Conservation (phyloP, 2,329 filamentous ascomycete genomes). For the Allantophomopsis lycopodina region DNA sequence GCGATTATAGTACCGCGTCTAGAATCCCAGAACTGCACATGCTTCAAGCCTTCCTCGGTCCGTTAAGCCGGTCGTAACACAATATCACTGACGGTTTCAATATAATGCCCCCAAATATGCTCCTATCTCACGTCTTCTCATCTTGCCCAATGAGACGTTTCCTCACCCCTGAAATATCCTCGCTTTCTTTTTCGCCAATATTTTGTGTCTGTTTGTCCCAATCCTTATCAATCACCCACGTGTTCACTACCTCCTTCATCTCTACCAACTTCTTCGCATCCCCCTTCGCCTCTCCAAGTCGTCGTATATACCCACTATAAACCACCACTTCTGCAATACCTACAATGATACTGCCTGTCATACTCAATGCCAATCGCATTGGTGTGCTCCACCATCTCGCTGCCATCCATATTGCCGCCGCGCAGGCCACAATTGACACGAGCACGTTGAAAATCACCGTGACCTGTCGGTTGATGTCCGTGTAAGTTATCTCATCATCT, state of each 20-base stretch:
- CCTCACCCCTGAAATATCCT: neutral
- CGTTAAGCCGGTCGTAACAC: too few species aligned
- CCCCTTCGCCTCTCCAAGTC: constrained; percentile 53
- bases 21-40: too few species aligned
- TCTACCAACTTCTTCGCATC: constrained; percentile 47
- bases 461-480: constrained; percentile 68
- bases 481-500: constrained; percentile 53
- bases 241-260: constrained; percentile 55
- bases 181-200: too few species aligned
- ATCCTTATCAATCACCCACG: constrained; percentile 46
- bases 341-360: constrained; percentile 56
- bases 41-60: too few species aligned
- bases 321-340: constrained; percentile 66
- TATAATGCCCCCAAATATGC: neutral
- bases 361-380: constrained; percentile 53
- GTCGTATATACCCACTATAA: constrained; percentile 62
- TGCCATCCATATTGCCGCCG: constrained; percentile 64
- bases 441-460: constrained; percentile 83
- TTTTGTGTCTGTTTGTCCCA: constrained; percentile 4
- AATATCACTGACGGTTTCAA: too few species aligned
- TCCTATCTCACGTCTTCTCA: neutral
- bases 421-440: constrained; percentile 70
- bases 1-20: too few species aligned
- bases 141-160: neutral
- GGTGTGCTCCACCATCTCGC: constrained; percentile 65